Evolutionary conservation across 108 stramenopile species (phyloP).

Genomic region (Parietichytrium sp.): DNA sequence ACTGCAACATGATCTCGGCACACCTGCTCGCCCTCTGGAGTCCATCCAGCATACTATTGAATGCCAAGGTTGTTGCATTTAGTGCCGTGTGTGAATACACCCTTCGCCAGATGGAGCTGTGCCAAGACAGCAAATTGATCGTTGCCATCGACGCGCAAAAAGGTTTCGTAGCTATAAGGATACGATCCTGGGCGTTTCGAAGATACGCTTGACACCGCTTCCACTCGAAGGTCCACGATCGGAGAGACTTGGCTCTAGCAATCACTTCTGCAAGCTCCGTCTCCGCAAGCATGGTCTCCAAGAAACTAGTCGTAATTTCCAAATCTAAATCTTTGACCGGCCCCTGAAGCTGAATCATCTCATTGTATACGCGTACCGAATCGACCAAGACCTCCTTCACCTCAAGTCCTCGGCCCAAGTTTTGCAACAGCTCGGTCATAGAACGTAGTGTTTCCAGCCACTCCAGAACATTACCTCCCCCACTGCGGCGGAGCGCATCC

Average conservation of each 20-base stretch:
- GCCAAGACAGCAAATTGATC: not conserved
- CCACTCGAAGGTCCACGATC: not conserved
- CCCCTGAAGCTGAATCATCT: not conserved
- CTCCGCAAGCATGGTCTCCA: slow-evolving; percentile 9
- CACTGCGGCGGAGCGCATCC: not conserved
- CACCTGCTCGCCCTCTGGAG: not conserved
- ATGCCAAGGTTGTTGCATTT: not conserved
- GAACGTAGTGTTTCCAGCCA: not conserved
- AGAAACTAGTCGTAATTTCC: not conserved
- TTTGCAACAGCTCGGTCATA: not conserved
- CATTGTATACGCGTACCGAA: not conserved
- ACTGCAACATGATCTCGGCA: slow-evolving; percentile 12
- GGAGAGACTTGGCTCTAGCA: not conserved
- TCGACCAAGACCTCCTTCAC: not conserved
- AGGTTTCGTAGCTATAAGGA: slow-evolving; percentile 19
- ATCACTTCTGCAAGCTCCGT: not conserved
- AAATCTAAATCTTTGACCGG: not conserved
- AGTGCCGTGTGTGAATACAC: not conserved
- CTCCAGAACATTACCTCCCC: not conserved
- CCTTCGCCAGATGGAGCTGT: not conserved
- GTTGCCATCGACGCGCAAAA: slow-evolving; percentile 9
- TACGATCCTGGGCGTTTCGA: slow-evolving; percentile 13
- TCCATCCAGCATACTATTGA: not conserved
- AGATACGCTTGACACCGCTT: not conserved
- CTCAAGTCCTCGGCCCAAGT: not conserved